Evolutionary conservation across 1,284 basidiomycete genomes (phyloP), one percentile per base, ranked within the genome.

Genomic region (Dichomitus squalens): DNA sequence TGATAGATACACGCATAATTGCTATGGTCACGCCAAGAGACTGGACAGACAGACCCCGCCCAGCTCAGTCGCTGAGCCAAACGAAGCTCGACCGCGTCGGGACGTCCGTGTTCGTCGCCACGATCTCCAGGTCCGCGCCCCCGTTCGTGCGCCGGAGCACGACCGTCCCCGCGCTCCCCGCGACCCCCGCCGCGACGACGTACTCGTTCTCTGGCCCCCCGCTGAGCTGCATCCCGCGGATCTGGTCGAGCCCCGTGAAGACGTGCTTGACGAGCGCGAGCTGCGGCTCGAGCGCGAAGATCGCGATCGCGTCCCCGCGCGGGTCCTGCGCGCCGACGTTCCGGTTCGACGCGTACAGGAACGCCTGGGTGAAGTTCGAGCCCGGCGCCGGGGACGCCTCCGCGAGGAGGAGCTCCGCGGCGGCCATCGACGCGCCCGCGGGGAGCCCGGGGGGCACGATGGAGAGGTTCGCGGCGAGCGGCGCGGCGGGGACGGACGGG

Each of bases 171-270:
- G 79, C 83, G 18, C 68, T 72, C 16, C 81, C 82, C 4, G 74
- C 78, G 48, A 76, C 74, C 4, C 86, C 85, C 21, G 75, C 76
- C 27, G 83, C 83, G 44, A 84, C 75, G 39, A 89, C 71, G 64
- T 80, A 88, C 65, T 79, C 77, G 53, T 71, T 68, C 50, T 83
- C 80, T 4, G 74, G 73, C 20, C 52, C 61, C 8, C 80, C 79
- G 18, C 84, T 81, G 48, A 87, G 75, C 68, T 78, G 73, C 82
- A 88, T 86, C 4, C 84, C 85, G 31, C 86, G 75, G 53, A 87
- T 79, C 68, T 86, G 83, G 58, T 82, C 71, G 43, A 88, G 70
- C 20, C 85, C 84, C 0, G 86, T 88, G 66, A 79, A 86, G 33
- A 86, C 79, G 54, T 86, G 81, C 36, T 75, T 76, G 14, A 83